Percentiles rank a stretch among this genome's conserved stretches.
These are phyloP conservation scores for Ottelia alismoides DNA, from an alignment of 106 monocot genomes.

Conservation along the genomic window DNA sequence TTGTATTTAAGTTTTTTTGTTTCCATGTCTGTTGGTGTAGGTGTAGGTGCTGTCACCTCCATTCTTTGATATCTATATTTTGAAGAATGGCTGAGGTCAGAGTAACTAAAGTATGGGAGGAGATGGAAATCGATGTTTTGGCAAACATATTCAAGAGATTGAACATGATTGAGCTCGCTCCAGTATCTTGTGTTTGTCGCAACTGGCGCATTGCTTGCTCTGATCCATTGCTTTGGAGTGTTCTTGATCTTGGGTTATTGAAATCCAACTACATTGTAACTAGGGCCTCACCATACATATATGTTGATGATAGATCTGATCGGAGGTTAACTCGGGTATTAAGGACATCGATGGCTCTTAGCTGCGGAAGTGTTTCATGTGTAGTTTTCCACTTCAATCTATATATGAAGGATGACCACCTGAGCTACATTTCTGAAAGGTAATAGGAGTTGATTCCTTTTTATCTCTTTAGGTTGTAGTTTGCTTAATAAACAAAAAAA, in stretches of 20 bases:
- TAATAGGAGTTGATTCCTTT: too few species aligned
- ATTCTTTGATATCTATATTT: too few species aligned
- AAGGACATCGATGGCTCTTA: conserved; percentile 60
- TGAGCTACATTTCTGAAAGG: conserved; percentile 75
- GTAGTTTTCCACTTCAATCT: conserved; percentile 85
- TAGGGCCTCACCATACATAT: conserved; percentile 69
- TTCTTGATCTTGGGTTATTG: conserved; percentile 64
- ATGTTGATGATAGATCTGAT: conserved; percentile 77
- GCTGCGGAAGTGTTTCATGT: conserved; percentile 42
- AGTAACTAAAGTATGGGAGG: too few species aligned
- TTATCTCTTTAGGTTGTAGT: too few species aligned
- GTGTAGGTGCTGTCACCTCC: too few species aligned
- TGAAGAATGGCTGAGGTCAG: too few species aligned
- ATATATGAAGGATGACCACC: conserved; percentile 90
- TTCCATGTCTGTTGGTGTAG: too few species aligned
- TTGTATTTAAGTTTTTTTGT: too few species aligned
- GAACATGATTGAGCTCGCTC: conserved; percentile 74
- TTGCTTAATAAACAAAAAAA: too few species aligned
- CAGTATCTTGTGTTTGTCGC: conserved; percentile 76
- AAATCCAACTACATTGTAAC: conserved; percentile 84
- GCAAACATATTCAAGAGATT: conserved; percentile 83
- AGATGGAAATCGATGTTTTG: conserved; percentile 81
- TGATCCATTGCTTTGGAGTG: conserved; percentile 69
- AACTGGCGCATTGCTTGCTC: conserved; percentile 75
- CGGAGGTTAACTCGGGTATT: conserved; percentile 43